Percentiles rank a stretch among this genome's conserved stretches.
Evolutionary conservation across 140 eudicot species (phyloP).

Genomic region (Erigeron philadelphicus): DNA sequence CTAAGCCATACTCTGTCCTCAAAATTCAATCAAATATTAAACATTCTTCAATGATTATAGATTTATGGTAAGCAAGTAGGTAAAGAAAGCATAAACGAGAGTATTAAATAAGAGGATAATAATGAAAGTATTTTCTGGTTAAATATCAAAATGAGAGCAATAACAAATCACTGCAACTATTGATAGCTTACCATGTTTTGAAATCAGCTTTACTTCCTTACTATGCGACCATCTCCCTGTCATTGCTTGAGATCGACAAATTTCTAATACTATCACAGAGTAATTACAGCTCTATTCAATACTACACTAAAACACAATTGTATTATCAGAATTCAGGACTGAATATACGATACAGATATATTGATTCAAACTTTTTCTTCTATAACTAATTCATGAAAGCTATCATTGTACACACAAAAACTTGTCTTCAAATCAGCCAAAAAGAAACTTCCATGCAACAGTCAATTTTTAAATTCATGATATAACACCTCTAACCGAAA

Average conservation of each 20-base stretch:
- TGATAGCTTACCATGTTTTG: conserved; percentile 33
- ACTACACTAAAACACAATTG: conserved; percentile 28
- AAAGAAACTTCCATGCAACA: no score
- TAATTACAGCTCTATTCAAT: conserved; percentile 33
- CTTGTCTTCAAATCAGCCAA: no score
- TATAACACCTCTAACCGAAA: no score
- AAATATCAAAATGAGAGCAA: no score
- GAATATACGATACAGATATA: background rate
- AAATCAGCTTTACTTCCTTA: conserved; percentile 28
- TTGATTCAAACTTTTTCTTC: background rate
- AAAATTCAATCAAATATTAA: no score
- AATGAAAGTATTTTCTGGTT: background rate
- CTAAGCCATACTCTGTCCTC: no score
- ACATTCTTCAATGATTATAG: no score
- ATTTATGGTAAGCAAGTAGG: no score
- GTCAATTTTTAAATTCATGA: no score
- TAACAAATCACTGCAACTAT: background rate
- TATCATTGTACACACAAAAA: no score
- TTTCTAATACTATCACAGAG: conserved; percentile 38
- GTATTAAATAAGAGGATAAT: background rate
- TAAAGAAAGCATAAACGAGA: background rate
- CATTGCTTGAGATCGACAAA: conserved; percentile 34
- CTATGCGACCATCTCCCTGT: conserved; percentile 25
- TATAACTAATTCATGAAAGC: background rate
- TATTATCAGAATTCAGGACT: conserved; percentile 23